Base-by-base conservation (phyloP, 495 filamentous ascomycete genomes). In the Chaetomium fimeti region DNA sequence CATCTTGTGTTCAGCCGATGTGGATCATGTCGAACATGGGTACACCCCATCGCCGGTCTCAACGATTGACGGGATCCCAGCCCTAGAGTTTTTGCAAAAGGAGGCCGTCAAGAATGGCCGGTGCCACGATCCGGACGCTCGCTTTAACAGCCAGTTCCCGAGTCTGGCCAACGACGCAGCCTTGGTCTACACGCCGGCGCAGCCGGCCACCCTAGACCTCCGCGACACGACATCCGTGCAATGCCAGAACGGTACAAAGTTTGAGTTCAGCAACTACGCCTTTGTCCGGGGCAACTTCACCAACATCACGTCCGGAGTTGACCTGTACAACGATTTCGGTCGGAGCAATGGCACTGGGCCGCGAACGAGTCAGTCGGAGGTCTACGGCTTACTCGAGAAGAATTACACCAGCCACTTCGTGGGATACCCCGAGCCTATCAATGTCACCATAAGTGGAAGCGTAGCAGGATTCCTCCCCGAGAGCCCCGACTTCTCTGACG, bases 81-180 rank as follows among this genome's bases (percentile, higher is more conserved):
- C 62, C 0, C 12, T 59, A 0, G 62, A 67, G 13, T 71, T 58
- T n/a, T 38, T 71, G 24, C 38, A 54, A 22, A 59, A 32, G 22
- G 24, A 20, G 3, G 59, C 69, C 12, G 13, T 59, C 5, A 20
- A 13, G 2, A 42, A 11, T 15, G 53, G 55, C 25, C 20, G 22
- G 8, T 27, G 43, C 11, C 75, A 78, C 15, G 76, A 78, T 45
- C 68, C 70, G 1, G 75, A 76, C 47, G 69, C 76, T 13, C 71
- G 69, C 11, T 78, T 69, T 64, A 73, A 73, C 53, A 22, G 53
- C 12, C 32, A 71, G 3, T 66, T 71, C 18, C 62, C 25, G 3
- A 68, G 51, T 16, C 13, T 67, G 0, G 36, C 60, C 18, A 63
- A 55, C 24, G 42, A 55, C 24, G 62, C 52, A 36, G 61, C 22